Evolutionary conservation across 148 eudicot species (phyloP), one percentile per base, ranked within the genome.

Genomic region (Rhododendron molle): DNA sequence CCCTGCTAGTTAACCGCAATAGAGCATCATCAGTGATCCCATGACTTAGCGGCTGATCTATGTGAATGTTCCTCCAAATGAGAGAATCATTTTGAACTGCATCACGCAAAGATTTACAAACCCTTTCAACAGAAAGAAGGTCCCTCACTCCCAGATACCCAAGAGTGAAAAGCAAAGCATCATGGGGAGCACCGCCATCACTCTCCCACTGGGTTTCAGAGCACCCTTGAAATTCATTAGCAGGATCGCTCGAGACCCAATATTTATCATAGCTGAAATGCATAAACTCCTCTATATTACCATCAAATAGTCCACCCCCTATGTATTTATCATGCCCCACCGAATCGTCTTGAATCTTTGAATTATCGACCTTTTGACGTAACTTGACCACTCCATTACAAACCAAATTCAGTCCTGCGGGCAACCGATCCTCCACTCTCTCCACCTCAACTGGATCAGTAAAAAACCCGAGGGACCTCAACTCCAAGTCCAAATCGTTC

Each of bases 41-140:
- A 12, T 56, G 34, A 85, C 80, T 88, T 81, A 86, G 76, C 32
- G 93, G 91, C 23, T 81, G 76, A 56, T 85, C 80, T 86, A 90
- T 84, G 43, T 80, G 79, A 69, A 92, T 65, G 47, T 76, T 89
- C 80, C 81, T 87, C 93, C 93, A 92, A 7, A 92, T 40, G 60
- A 88, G 86, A 62, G 92, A 86, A 84, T 92, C 92, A 72, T 79
- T 34, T 60, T 32, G 89, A 76, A 92, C 93, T 16, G 83, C 85
- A 82, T 89, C 89, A 20, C 85, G 84, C 38, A 92, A 71, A 14
- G 90, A 78, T 87, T 78, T 90, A 87, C 93, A 89, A 78, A 92
- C 93, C 88, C 86, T 87, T 89, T 90, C 93, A 54, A 90, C 85
- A 56, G 90, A 83, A 78, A 92, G 85, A 69, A 92, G 92, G 49